Conservation (phyloP, 2,329 filamentous ascomycete genomes). For the Stagonosporopsis cucurbitacearum region DNA sequence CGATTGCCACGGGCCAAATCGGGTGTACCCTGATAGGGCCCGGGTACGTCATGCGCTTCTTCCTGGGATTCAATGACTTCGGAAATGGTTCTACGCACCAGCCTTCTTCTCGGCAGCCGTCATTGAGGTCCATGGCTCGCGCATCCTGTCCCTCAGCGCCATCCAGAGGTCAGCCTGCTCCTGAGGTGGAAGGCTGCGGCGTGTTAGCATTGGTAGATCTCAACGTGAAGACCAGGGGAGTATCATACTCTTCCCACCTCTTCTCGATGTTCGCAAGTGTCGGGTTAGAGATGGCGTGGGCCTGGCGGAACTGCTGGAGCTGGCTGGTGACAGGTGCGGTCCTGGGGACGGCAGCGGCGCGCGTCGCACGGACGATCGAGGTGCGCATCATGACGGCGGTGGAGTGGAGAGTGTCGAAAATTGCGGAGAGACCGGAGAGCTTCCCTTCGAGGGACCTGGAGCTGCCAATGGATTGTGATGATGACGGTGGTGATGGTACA, state of each 20-base stretch:
- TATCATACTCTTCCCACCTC: slow-evolving; percentile 86
- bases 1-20: slow-evolving; percentile 27
- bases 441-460: slow-evolving; percentile 46
- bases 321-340: slow-evolving; percentile 49
- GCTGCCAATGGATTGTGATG: slow-evolving; percentile 49
- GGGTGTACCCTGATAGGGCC: slow-evolving; percentile 30
- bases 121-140: slow-evolving; percentile 94
- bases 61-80: slow-evolving; percentile 21
- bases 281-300: slow-evolving; percentile 96
- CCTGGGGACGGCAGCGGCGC: slow-evolving; percentile 44
- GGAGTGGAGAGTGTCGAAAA: slow-evolving; percentile 50
- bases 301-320: slow-evolving; percentile 65
- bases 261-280: slow-evolving; percentile 98
- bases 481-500: slow-evolving; percentile 39
- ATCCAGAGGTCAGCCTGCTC: slow-evolving; percentile 99
- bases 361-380: slow-evolving; percentile 48
- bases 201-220: background rate
- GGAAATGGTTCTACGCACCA: slow-evolving; percentile 68
- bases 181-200: slow-evolving; percentile 72
- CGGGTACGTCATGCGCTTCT: slow-evolving; percentile 40
- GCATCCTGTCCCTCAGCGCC: slow-evolving; percentile 97
- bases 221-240: background rate
- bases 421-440: slow-evolving; percentile 38
- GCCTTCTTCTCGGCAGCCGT: slow-evolving; percentile 99
- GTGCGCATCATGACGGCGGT: slow-evolving; percentile 49